Conservation (phyloP, 352 stramenopile genomes). For the Phytophthora cajani region DNA sequence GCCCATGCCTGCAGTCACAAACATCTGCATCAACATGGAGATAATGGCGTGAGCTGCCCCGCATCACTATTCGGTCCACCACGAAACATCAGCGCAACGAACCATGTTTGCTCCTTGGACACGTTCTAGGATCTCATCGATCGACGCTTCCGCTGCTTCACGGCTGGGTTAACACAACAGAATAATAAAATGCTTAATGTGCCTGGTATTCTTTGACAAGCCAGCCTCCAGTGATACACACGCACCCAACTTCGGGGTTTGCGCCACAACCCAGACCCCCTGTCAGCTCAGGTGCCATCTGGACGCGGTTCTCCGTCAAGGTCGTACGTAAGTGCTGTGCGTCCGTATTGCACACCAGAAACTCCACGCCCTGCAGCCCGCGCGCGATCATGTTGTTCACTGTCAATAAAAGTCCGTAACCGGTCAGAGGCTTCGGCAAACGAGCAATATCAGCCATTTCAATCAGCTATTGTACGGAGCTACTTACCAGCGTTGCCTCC, state of each 20-base stretch:
- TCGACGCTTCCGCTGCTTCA: slow-evolving; percentile 75
- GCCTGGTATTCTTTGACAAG: not conserved
- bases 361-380: slow-evolving; percentile 84
- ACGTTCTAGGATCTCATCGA: slow-evolving; percentile 88
- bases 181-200: not conserved
- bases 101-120: slow-evolving; percentile 90
- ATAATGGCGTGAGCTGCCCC: not conserved
- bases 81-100: slow-evolving; percentile 9
- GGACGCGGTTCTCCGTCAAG: slow-evolving; percentile 90
- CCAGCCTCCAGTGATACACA: not conserved
- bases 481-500: slow-evolving; percentile 83
- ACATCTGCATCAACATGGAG: slow-evolving; percentile 61
- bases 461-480: not conserved
- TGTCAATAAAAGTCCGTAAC: slow-evolving; percentile 18
- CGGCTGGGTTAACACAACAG: slow-evolving; percentile 39
- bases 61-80: not conserved
- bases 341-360: slow-evolving; percentile 93
- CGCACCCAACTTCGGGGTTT: slow-evolving; percentile 81
- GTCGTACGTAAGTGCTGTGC: slow-evolving; percentile 91
- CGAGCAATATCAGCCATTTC: not conserved
- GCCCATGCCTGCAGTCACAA: slow-evolving; percentile 88
- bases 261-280: slow-evolving; percentile 81
- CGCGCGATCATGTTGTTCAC: slow-evolving; percentile 92
- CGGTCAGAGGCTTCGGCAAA: not conserved
- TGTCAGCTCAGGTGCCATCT: slow-evolving; percentile 90